Evolutionary conservation across 371 early-diverging fungal genomes (phyloP), one percentile per base, ranked within the genome.

Genomic region (Capillidium rhysosporum): DNA sequence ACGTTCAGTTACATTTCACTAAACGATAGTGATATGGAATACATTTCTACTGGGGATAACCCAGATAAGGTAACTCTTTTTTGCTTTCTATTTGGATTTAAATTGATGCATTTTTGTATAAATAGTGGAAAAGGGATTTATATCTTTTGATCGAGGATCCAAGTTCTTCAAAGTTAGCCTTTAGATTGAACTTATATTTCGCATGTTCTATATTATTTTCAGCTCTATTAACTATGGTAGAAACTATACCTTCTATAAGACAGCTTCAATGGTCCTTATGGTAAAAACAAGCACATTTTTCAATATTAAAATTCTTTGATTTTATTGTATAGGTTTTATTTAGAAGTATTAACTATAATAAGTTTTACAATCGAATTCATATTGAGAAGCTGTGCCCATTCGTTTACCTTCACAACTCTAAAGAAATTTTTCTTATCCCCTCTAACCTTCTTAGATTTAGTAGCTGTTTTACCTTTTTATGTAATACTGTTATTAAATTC

Each of bases 391-490:
- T 69, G 79, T 28, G 76, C 73, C n/a, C 86, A 83, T 59, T 76
- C 80, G 0, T 76, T 78, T 56, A 73, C 73, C 5, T 40, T 72
- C 23, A 68, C 65, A 25, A 76, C 75, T 65, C 67, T 79, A 24
- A 64, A 65, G 55, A 58, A 54, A 39, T 74, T 74, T 46, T 39
- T 59, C 29, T 44, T 60, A 76, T 77, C 79, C 16, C 83, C 83
- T 1, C 59, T 86, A 2, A 76, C 84, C 3, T 67, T 86, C 20
- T 74, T 86, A 48, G 89, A 88, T 51, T 72, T 86, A 40, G 70
- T 86, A 51, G 81, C 87, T 0, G 80, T 88, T 57, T 62, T 86
- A 20, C 87, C 87, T 16, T 88, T 80, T 61, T 86, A 82, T 59
- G 71, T 88, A 45, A 82, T 84, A 58, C 67, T 86, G 20, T 62